phyloP scores from a whole-genome alignment of 176 grass and related monocot species.

The Luzula sylvatica region DNA sequence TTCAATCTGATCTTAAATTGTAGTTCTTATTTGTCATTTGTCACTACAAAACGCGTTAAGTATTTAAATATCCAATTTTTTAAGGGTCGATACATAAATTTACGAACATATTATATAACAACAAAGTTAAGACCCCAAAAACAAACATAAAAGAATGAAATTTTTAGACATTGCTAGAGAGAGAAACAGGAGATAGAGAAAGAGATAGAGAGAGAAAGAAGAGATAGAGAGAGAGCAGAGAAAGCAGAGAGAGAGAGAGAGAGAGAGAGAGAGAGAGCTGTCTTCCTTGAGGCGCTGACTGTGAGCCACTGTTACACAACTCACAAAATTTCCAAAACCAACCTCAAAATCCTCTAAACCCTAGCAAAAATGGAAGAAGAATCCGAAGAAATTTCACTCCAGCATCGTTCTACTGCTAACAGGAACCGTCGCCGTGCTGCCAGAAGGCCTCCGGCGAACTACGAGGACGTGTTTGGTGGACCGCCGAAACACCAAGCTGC shows the following conservation, averaged over 20 bases:
- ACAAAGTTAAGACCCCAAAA: too few relatives aligned
- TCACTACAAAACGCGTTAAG: too few relatives aligned
- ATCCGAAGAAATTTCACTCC: slow-evolving; percentile 12
- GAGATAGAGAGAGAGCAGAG: not conserved
- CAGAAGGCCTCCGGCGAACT: slow-evolving; percentile 35
- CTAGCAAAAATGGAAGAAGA: slow-evolving; percentile 48
- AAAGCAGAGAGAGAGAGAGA: not conserved
- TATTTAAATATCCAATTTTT: too few relatives aligned
- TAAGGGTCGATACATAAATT: too few relatives aligned
- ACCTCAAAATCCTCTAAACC: slow-evolving; percentile 10
- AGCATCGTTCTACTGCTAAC: not conserved
- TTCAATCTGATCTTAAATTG: too few relatives aligned
- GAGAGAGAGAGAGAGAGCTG: slow-evolving; percentile 7
- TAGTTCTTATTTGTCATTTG: too few relatives aligned
- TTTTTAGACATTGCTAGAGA: too few relatives aligned
- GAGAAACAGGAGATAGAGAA: too few relatives aligned
- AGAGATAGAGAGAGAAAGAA: too few relatives aligned
- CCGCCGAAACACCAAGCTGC: slow-evolving; percentile 28
- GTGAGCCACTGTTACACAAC: not conserved
- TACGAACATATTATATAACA: too few relatives aligned
- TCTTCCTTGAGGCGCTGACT: slow-evolving; percentile 20
- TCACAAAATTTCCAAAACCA: slow-evolving; percentile 1
- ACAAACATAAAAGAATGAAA: too few relatives aligned
- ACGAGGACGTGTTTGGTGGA: slow-evolving; percentile 65
- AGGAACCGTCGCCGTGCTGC: slow-evolving; percentile 18